Evolutionary conservation across 1,139 yeast species (phyloP).

Genomic region (Saccharomyces hybrid): DNA sequence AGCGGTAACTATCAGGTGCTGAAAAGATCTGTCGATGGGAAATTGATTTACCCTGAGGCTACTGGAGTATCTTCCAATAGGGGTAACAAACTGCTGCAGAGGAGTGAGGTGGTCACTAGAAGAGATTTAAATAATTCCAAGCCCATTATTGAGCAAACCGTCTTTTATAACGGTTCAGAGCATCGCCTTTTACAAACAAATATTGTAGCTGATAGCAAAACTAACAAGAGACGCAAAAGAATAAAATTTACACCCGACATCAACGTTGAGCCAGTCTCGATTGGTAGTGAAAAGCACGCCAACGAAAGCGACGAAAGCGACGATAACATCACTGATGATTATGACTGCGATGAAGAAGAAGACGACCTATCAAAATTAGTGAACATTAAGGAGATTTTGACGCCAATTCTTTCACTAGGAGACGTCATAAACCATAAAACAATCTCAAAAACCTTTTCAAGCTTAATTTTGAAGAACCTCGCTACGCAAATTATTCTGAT

Average conservation of each 20-base stretch:
- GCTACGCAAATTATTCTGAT: slow-evolving; percentile 68
- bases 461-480: slow-evolving; percentile 44
- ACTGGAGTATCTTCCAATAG: slow-evolving; percentile 42
- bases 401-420: slow-evolving; percentile 74
- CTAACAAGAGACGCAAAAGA: slow-evolving; percentile 16
- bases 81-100: slow-evolving; percentile 51
- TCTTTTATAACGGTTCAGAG: slow-evolving; percentile 32
- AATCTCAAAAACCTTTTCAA: slow-evolving; percentile 54
- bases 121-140: slow-evolving; percentile 31
- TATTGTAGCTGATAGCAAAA: not conserved
- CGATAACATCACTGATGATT: slow-evolving; percentile 24
- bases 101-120: slow-evolving; percentile 36
- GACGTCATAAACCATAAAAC: slow-evolving; percentile 71
- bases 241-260: slow-evolving; percentile 21
- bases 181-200: slow-evolving; percentile 27
- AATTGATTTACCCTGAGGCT: slow-evolving; percentile 20
- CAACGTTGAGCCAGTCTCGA: slow-evolving; percentile 21
- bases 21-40: slow-evolving; percentile 26
- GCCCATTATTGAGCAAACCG: slow-evolving; percentile 34
- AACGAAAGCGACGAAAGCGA: slow-evolving; percentile 18
- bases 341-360: slow-evolving; percentile 34
- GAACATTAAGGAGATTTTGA: slow-evolving; percentile 48
- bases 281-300: slow-evolving; percentile 7
- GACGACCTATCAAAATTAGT: slow-evolving; percentile 36
- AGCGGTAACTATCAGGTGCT: slow-evolving; percentile 30